Conservation (phyloP, 2,329 filamentous ascomycete genomes). For the Penicillium sp. region DNA sequence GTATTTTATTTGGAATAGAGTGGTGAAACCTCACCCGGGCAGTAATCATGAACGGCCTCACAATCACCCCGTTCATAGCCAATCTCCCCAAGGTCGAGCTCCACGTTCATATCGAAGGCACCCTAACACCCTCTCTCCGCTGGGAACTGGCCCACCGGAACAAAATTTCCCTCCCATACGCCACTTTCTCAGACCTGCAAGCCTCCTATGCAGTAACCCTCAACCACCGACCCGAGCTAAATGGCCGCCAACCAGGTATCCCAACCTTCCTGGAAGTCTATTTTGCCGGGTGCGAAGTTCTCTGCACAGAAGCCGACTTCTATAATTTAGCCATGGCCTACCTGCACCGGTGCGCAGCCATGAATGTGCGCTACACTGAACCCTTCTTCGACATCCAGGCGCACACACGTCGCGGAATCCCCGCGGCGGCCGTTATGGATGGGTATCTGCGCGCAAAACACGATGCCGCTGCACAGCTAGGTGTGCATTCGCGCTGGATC, state of each 20-base stretch:
- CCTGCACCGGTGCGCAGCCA: constrained; percentile 30
- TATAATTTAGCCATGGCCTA: constrained; percentile 46
- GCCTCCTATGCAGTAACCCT: constrained; percentile 38
- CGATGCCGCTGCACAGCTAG: constrained; percentile 28
- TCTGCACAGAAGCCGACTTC: constrained; percentile 40
- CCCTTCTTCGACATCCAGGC: constrained; percentile 48
- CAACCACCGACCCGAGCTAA: constrained; percentile 42
- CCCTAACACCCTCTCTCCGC: constrained; percentile 42
- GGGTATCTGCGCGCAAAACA: constrained; percentile 39
- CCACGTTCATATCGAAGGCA: constrained; percentile 51
- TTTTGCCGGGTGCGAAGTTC: constrained; percentile 24
- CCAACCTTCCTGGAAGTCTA: constrained; percentile 38
- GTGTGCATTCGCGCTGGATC: constrained; percentile 41
- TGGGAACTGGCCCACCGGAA: constrained; percentile 47
- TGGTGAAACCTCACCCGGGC: no score
- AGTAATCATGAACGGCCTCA: constrained; percentile 22
- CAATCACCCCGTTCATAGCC: constrained; percentile 34
- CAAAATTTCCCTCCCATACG: constrained; percentile 31
- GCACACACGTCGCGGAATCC: constrained; percentile 41
- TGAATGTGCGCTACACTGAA: constrained; percentile 46
- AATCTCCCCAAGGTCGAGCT: constrained; percentile 49
- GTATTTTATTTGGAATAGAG: background rate
- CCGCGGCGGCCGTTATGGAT: constrained; percentile 34
- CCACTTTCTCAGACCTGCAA: constrained; percentile 34
- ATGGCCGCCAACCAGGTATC: constrained; percentile 32